Evolutionary conservation across 2,329 filamentous ascomycete genomes (phyloP).

Genomic region (Thelonectria blattea): DNA sequence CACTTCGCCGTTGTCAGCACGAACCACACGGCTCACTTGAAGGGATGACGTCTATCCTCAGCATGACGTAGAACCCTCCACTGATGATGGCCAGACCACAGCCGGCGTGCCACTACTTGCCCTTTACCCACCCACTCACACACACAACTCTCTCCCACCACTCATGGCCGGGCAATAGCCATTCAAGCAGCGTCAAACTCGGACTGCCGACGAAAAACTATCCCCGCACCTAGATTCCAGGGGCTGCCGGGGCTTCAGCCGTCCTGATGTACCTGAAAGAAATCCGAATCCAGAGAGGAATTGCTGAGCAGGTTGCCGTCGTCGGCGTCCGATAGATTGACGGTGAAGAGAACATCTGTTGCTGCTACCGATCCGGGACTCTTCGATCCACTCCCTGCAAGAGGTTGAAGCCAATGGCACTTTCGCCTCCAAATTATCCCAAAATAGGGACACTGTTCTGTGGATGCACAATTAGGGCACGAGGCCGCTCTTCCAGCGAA

Average conservation of each 20-base stretch:
- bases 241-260: neutral
- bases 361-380: constrained; percentile 3
- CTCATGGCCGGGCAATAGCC: constrained; percentile 23
- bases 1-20: constrained; percentile 21
- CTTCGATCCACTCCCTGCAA: neutral
- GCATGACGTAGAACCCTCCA: constrained; percentile 31
- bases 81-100: constrained; percentile 29
- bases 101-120: constrained; percentile 32
- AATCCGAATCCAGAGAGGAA: neutral
- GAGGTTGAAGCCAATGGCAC: constrained; percentile 9
- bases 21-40: constrained; percentile 17
- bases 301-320: neutral
- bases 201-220: constrained; percentile 1
- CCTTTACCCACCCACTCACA: constrained; percentile 30
- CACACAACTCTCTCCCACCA: constrained; percentile 33
- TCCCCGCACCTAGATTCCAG: neutral
- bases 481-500: constrained; percentile 33
- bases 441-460: constrained; percentile 24
- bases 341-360: constrained; percentile 8
- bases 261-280: neutral
- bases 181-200: constrained; percentile 10
- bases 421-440: constrained; percentile 7
- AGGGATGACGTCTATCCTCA: constrained; percentile 34
- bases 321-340: neutral
- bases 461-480: constrained; percentile 41